Conservation (phyloP, 2,329 filamentous ascomycete species). For the Fusarium camptoceras region DNA sequence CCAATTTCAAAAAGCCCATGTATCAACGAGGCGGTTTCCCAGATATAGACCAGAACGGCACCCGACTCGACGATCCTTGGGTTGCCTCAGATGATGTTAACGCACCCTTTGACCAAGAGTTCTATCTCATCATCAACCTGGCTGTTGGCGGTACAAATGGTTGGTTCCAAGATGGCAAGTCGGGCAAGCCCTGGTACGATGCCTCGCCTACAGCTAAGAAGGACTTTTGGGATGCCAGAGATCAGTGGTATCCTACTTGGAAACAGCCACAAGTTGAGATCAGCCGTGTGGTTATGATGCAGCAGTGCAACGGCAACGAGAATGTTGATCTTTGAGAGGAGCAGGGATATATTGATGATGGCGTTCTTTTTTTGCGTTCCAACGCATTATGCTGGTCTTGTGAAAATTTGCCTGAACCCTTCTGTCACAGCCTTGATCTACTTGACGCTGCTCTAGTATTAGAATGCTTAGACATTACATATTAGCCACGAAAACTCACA, state of each 20-base stretch:
- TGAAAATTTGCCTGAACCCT: not conserved
- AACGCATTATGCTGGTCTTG: not conserved
- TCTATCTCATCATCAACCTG: slow-evolving; percentile 81
- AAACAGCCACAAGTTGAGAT: slow-evolving; percentile 74
- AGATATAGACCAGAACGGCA: slow-evolving; percentile 72
- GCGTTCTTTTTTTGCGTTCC: not conserved
- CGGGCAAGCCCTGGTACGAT: slow-evolving; percentile 84
- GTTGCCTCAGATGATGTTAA: slow-evolving; percentile 67
- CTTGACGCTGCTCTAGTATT: not conserved
- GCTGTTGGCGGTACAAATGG: slow-evolving; percentile 83
- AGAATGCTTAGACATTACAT: not conserved
- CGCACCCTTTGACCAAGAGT: slow-evolving; percentile 80
- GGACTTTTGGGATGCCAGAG: slow-evolving; percentile 80
- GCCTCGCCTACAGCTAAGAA: slow-evolving; percentile 71
- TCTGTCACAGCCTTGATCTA: not conserved
- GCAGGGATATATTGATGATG: not conserved
- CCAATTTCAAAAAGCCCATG: slow-evolving; percentile 75
- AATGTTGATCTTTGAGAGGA: slow-evolving; percentile 46
- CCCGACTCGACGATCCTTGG: slow-evolving; percentile 73
- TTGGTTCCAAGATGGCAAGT: slow-evolving; percentile 81
- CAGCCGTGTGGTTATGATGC: slow-evolving; percentile 76
- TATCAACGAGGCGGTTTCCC: slow-evolving; percentile 78
- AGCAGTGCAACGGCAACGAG: slow-evolving; percentile 73
- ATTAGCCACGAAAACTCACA: not conserved
- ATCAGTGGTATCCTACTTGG: slow-evolving; percentile 79